Percentiles rank a stretch among this genome's conserved stretches.
phyloP scores from a whole-genome alignment of 2,329 filamentous ascomycete genomes.

The Aspergillus hortae region DNA sequence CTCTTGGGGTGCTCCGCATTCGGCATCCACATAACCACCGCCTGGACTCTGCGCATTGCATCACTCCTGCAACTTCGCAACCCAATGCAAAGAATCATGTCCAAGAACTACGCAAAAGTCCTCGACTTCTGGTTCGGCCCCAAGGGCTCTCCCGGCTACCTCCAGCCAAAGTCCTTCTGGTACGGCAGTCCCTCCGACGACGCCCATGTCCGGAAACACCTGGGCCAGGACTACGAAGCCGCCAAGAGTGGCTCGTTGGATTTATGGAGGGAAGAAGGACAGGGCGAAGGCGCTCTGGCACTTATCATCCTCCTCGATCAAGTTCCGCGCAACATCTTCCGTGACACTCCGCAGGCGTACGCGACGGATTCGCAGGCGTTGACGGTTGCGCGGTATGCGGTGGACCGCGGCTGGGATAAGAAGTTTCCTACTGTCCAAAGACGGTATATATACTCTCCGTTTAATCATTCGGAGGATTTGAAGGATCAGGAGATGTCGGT shows the following conservation, averaged over 20 bases:
- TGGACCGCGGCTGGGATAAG: conserved; percentile 27
- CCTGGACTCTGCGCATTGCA: too few species aligned
- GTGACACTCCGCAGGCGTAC: conserved; percentile 28
- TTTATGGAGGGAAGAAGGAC: conserved; percentile 11
- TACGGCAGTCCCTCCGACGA: conserved; percentile 21
- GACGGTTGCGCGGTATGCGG: conserved; percentile 20
- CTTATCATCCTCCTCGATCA: conserved; percentile 39
- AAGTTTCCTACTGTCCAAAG: conserved; percentile 18
- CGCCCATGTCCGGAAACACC: conserved; percentile 15
- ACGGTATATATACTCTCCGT: conserved; percentile 34
- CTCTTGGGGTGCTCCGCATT: too few species aligned
- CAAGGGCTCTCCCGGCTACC: conserved; percentile 14
- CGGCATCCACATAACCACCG: too few species aligned
- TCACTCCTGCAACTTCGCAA: too few species aligned
- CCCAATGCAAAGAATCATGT: too few species aligned
- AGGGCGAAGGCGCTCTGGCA: conserved; percentile 28
- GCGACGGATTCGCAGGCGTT: conserved; percentile 28
- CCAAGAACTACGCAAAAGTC: conserved; percentile 3
- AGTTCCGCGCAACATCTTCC: conserved; percentile 37
- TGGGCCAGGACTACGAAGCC: conserved; percentile 15
- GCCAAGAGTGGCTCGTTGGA: conserved; percentile 19
- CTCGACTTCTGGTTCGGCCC: conserved; percentile 26
- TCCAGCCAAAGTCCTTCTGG: conserved; percentile 20
- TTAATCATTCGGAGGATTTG: conserved; percentile 35
- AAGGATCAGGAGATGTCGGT: conserved; percentile 24